Conservation (phyloP, 2,329 filamentous ascomycete species). For the Xylaria sp. region DNA sequence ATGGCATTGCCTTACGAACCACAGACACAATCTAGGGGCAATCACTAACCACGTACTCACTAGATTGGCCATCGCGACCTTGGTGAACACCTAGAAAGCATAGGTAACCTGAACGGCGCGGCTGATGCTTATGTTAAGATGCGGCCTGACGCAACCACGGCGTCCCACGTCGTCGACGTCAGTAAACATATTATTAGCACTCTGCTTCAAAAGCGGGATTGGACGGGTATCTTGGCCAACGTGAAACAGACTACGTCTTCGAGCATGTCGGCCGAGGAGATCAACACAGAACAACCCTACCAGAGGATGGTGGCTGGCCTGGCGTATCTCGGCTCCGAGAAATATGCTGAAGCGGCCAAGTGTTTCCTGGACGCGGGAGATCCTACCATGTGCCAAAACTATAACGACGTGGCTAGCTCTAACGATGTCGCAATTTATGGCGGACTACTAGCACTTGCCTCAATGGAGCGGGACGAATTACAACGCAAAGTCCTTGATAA, state of each 20-base stretch:
- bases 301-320: constrained; percentile 64
- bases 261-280: constrained; percentile 59
- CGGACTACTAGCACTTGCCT: constrained; percentile 87
- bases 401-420: constrained; percentile 77
- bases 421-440: constrained; percentile 96
- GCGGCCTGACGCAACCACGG: constrained; percentile 88
- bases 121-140: constrained; percentile 85
- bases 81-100: constrained; percentile 82
- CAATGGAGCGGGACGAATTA: constrained; percentile 83
- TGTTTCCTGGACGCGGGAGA: constrained; percentile 75
- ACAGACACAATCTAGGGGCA: not conserved
- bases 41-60: constrained; percentile 12
- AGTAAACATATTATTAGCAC: constrained; percentile 81
- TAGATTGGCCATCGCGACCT: constrained; percentile 97
- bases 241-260: constrained; percentile 71
- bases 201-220: constrained; percentile 80
- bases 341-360: constrained; percentile 72
- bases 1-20: constrained; percentile 47
- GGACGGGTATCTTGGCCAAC: constrained; percentile 72
- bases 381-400: constrained; percentile 60
- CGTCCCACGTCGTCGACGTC: constrained; percentile 86
- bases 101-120: constrained; percentile 78
- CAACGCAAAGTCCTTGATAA: constrained; percentile 83
- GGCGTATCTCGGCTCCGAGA: constrained; percentile 59
- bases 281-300: constrained; percentile 61